phyloP scores from a whole-genome alignment of 2,329 filamentous ascomycete genomes.

The Chaetomium strumarium region DNA sequence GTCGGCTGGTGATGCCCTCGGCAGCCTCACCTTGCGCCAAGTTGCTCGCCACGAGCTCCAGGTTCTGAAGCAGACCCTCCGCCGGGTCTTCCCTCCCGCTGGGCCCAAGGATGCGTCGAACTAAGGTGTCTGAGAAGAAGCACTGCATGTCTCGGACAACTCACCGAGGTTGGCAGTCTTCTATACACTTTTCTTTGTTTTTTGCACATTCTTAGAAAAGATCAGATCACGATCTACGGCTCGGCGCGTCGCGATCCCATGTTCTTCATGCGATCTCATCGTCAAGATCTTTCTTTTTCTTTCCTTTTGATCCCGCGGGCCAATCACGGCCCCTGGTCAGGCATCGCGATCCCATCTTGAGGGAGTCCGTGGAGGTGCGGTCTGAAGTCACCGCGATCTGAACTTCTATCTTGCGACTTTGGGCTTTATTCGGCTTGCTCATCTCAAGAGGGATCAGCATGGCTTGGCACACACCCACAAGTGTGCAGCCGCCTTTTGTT shows the following conservation, averaged over 20 bases:
- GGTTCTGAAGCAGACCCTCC: slow-evolving; percentile 45
- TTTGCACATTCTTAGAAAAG: neutral
- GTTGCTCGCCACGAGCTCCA: slow-evolving; percentile 42
- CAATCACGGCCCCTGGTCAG: neutral
- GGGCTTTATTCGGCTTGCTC: neutral
- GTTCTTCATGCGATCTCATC: neutral
- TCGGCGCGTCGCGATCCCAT: neutral
- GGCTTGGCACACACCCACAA: neutral
- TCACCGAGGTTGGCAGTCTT: neutral
- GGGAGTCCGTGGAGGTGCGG: neutral
- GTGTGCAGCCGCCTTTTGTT: neutral
- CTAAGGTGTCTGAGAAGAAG: neutral
- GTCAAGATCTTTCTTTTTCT: neutral
- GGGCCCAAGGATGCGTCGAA: neutral
- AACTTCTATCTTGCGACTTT: neutral
- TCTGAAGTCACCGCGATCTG: neutral
- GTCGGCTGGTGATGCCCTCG: slow-evolving; percentile 37
- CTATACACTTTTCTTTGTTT: neutral
- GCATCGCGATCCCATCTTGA: neutral
- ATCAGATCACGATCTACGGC: neutral
- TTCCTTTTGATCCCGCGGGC: neutral
- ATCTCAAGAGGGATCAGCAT: neutral
- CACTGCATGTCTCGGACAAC: neutral
- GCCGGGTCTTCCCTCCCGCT: slow-evolving; percentile 33
- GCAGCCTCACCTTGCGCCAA: slow-evolving; percentile 43